A percentile compares a stretch with the other conserved stretches of the same genome.
Evolutionary conservation across 2,329 filamentous ascomycete genomes (phyloP).

Genomic region (Diplodia intermedia): DNA sequence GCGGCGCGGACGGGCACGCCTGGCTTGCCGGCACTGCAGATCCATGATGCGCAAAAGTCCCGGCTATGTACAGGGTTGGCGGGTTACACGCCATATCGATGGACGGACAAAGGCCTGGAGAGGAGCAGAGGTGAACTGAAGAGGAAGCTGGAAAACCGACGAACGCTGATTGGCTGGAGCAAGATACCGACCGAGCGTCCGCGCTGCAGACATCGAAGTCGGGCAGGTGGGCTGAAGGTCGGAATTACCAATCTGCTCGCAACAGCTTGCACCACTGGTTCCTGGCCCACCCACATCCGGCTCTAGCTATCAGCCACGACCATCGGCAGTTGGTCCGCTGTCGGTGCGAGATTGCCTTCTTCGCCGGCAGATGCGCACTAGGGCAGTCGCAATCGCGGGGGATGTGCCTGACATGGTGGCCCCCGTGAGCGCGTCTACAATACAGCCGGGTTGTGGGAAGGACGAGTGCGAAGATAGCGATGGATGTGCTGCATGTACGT

Average conservation of each 20-base stretch:
- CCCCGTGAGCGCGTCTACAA: neutral
- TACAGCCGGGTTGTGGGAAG: neutral
- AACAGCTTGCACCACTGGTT: neutral
- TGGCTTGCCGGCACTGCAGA: slow-evolving; percentile 12
- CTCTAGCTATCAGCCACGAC: neutral
- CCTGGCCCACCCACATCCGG: neutral
- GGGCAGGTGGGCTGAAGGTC: neutral
- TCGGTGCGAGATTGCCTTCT: slow-evolving; percentile 13
- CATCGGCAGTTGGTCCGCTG: slow-evolving; percentile 16
- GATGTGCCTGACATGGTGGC: slow-evolving; percentile 4
- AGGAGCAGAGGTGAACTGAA: slow-evolving; percentile 5
- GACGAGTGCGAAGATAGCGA: neutral
- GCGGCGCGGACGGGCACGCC: neutral
- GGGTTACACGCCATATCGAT: neutral
- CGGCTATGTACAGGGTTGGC: slow-evolving; percentile 13
- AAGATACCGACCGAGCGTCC: too few species aligned
- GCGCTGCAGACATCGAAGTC: neutral
- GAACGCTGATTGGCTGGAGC: neutral
- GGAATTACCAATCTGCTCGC: neutral
- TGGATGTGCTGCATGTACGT: neutral
- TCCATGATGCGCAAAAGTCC: slow-evolving; percentile 1
- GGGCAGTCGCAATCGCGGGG: neutral
- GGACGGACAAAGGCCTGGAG: neutral
- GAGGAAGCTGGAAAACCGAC: slow-evolving; percentile 8
- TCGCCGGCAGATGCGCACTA: slow-evolving; percentile 10